These are phyloP conservation scores for Dioszegia hungarica DNA, from an alignment of 768 basidiomycete genomes.

Conservation along the genomic window DNA sequence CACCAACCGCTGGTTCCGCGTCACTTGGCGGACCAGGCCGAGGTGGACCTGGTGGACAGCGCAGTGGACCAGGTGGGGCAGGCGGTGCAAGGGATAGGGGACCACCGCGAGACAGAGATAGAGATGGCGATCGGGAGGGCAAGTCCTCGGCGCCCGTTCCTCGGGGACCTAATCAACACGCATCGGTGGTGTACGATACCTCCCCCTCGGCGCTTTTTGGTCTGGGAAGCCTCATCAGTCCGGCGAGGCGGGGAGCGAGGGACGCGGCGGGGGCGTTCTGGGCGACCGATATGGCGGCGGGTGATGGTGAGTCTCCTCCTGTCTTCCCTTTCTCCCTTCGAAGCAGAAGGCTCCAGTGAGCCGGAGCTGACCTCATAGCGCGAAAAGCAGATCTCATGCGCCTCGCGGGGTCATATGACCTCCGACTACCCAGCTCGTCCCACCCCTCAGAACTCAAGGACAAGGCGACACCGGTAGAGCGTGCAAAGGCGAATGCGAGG, in stretches of 20 bases:
- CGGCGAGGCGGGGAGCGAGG: conserved; percentile 2
- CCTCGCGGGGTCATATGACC: conserved; percentile 24
- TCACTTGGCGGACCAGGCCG: neutral
- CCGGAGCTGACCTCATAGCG: conserved; percentile 8
- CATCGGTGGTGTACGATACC: neutral
- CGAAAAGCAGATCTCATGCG: conserved; percentile 15
- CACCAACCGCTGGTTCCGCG: neutral
- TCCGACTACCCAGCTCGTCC: conserved; percentile 7
- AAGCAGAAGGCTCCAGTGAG: too few relatives aligned
- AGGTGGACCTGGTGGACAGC: neutral
- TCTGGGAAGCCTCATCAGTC: conserved; percentile 7
- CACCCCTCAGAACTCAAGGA: neutral
- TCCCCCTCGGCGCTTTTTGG: conserved; percentile 14
- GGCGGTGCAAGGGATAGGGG: neutral
- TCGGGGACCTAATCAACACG: neutral
- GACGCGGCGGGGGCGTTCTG: conserved; percentile 9
- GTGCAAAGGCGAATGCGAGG: conserved; percentile 1
- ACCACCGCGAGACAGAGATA: neutral
- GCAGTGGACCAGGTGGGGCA: neutral
- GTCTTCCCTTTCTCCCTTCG: neutral
- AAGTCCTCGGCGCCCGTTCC: neutral
- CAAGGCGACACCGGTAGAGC: neutral
- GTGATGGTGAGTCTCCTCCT: conserved; percentile 11
- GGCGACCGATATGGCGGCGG: conserved; percentile 13
- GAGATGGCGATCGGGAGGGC: too few relatives aligned